These are phyloP conservation scores for Thymus mandschuricus DNA, from an alignment of 257 asterid genomes.

Conservation along the genomic window DNA sequence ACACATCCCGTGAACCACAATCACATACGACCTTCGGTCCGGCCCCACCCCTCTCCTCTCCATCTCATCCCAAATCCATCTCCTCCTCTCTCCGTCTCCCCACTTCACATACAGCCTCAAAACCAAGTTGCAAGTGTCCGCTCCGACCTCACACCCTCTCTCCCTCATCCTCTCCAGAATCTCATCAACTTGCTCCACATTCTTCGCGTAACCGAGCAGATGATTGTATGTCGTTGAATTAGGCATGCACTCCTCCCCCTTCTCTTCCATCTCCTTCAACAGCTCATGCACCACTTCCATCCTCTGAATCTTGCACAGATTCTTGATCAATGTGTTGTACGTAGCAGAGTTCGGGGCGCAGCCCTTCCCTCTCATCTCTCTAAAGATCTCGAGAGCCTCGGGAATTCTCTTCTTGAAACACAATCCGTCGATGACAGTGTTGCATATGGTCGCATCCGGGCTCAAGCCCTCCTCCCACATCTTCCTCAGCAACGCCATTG, in stretches of 20 bases:
- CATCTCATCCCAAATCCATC: slow-evolving; percentile 67
- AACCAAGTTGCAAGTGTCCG: slow-evolving; percentile 63
- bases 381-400: slow-evolving; percentile 64
- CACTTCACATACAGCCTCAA: slow-evolving; percentile 73
- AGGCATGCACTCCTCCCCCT: slow-evolving; percentile 54
- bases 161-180: slow-evolving; percentile 64
- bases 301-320: slow-evolving; percentile 68
- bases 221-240: slow-evolving; percentile 57
- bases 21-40: slow-evolving; percentile 69
- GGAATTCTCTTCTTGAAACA: slow-evolving; percentile 92
- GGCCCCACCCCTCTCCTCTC: slow-evolving; percentile 72
- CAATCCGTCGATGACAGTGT: slow-evolving; percentile 72
- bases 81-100: slow-evolving; percentile 51
- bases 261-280: slow-evolving; percentile 60
- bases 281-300: slow-evolving; percentile 67
- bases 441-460: slow-evolving; percentile 74
- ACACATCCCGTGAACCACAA: slow-evolving; percentile 66
- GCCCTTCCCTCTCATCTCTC: slow-evolving; percentile 54
- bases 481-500: slow-evolving; percentile 56
- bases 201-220: slow-evolving; percentile 56
- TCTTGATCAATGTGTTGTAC: slow-evolving; percentile 68
- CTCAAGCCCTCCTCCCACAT: slow-evolving; percentile 76
- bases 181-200: slow-evolving; percentile 50
- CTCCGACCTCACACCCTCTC: slow-evolving; percentile 50
- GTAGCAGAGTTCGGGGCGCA: slow-evolving; percentile 61